These are phyloP conservation scores for Penicillium flavigenum DNA, from an alignment of 495 filamentous ascomycete species.

Conservation along the genomic window DNA sequence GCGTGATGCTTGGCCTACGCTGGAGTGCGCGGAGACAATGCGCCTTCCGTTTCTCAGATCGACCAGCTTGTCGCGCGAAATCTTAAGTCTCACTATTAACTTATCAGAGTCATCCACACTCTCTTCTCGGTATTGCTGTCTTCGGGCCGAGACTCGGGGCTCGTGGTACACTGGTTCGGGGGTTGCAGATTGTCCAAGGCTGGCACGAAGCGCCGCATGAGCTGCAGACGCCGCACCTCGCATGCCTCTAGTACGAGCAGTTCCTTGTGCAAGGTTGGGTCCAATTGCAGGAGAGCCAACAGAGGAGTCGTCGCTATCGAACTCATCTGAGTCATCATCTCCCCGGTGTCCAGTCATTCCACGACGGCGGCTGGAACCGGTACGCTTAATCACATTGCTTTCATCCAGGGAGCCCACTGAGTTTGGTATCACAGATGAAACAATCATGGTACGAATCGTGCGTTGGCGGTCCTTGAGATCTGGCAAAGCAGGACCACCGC, in stretches of 20 bases:
- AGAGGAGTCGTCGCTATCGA: slow-evolving; percentile 81
- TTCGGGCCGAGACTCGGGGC: slow-evolving; percentile 62
- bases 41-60: slow-evolving; percentile 26
- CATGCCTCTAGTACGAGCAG: slow-evolving; percentile 83
- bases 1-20: slow-evolving; percentile 44
- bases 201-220: slow-evolving; percentile 68
- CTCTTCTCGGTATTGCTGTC: slow-evolving; percentile 67
- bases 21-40: slow-evolving; percentile 17
- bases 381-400: slow-evolving; percentile 79
- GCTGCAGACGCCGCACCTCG: slow-evolving; percentile 80
- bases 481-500: slow-evolving; percentile 90
- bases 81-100: slow-evolving; percentile 69
- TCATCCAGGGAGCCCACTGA: slow-evolving; percentile 78
- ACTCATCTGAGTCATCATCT: slow-evolving; percentile 81
- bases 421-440: slow-evolving; percentile 87
- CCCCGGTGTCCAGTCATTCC: slow-evolving; percentile 51
- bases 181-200: slow-evolving; percentile 82
- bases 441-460: slow-evolving; percentile 85
- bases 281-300: slow-evolving; percentile 81
- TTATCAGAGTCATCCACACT: slow-evolving; percentile 63
- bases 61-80: slow-evolving; percentile 55
- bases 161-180: slow-evolving; percentile 76
- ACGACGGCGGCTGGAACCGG: slow-evolving; percentile 53
- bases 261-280: slow-evolving; percentile 66
- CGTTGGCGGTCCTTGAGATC: slow-evolving; percentile 93